Evolutionary conservation across 805 yeast species (phyloP), one percentile per base, ranked within the genome.

Genomic region (Hemisphaericaspora nanyangensis): DNA sequence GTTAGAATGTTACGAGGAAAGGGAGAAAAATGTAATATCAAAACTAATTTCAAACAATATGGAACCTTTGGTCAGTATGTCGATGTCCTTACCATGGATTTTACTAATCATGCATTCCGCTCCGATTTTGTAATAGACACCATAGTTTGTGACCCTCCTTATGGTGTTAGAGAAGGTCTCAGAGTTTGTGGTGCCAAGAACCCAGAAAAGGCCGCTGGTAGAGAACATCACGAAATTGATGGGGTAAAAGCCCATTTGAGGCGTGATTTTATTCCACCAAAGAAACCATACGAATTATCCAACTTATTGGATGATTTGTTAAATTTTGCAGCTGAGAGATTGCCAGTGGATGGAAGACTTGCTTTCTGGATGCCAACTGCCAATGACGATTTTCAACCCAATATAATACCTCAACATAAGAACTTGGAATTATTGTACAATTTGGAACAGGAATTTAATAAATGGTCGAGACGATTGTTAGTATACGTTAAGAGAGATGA

Each of bases 311-410:
- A 83, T 49, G 97, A 91, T 55, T 65, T 93, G 27, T 65, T 93
- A 29, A 60, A 70, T 16, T 93, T 84, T 67, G 75, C 95, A 0
- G 78, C 89, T 3, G 68, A 72, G 11, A 75, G 90, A 50, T 68
- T 93, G 38, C 85, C 85, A 0, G 62, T 79, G 2, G 77, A 77
- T 6, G 96, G 97, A 1, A 68, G 98, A 46, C 68, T 93, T 26
- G 86, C 93, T 19, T 90, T 89, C 60, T 93, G 99, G 99, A 87
- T 90, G 93, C 99, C 99, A 0, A 84, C 95, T 1, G 95, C 96
- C 1, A 89, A 90, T 56, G 95, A 86, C 52, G 95, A 85, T 48
- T 79, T 76, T 46, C 70, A 78, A 26, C 77, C 72, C 40, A 78
- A 85, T 33, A 68, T 74, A 38, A 79, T 90, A 18, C 98, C 98